These are phyloP conservation scores for Adansonia grandidieri DNA, from an alignment of 441 rosid species.

Conservation along the genomic window DNA sequence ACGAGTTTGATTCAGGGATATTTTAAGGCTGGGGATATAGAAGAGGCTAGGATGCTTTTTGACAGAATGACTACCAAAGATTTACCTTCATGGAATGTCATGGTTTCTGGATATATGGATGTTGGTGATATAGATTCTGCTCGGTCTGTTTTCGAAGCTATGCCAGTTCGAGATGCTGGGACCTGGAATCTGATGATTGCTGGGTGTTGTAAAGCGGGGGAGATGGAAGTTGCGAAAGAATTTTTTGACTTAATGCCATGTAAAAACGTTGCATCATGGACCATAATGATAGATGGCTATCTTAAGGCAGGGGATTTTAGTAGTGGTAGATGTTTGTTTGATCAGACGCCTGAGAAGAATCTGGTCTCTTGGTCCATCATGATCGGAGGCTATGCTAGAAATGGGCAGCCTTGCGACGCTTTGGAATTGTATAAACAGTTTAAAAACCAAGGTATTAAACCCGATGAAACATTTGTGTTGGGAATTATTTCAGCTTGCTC, in stretches of 20 bases:
- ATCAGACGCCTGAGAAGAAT: constrained; percentile 42
- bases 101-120: constrained; percentile 45
- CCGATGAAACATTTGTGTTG: constrained; percentile 33
- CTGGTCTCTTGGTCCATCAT: constrained; percentile 43
- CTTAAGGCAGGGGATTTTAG: constrained; percentile 36
- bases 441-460: constrained; percentile 32
- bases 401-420: constrained; percentile 40
- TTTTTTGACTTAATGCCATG: constrained; percentile 32
- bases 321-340: constrained; percentile 39
- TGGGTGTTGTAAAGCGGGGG: constrained; percentile 37
- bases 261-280: constrained; percentile 35
- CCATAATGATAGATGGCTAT: constrained; percentile 40
- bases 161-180: constrained; percentile 41
- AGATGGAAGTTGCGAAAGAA: constrained; percentile 24
- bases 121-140: constrained; percentile 44
- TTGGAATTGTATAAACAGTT: constrained; percentile 33
- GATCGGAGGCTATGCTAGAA: constrained; percentile 42
- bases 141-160: constrained; percentile 35
- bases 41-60: constrained; percentile 49
- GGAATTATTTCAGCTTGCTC: constrained; percentile 43
- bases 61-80: constrained; percentile 49
- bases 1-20: constrained; percentile 53
- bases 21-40: constrained; percentile 43
- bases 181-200: constrained; percentile 46
- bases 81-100: constrained; percentile 44